phyloP scores from a whole-genome alignment of 192 early-diverging fungal species.

The Diversispora eburnea region DNA sequence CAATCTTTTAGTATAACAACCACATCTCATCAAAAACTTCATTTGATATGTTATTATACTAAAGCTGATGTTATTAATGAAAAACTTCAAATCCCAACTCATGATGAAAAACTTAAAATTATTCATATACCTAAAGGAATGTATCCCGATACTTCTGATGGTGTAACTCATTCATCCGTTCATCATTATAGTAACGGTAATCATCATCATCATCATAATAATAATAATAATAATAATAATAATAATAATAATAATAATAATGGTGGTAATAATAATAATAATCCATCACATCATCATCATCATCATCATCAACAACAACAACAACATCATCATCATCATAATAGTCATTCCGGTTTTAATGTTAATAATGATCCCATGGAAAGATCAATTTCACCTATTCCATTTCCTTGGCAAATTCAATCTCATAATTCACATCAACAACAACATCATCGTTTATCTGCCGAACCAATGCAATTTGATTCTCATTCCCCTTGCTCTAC shows the following conservation, averaged over 20 bases:
- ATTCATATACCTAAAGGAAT: constrained; percentile 74
- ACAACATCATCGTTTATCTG: not conserved
- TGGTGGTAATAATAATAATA: too few relatives aligned
- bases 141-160: constrained; percentile 71
- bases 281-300: not conserved
- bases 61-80: constrained; percentile 71
- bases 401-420: constrained; percentile 22
- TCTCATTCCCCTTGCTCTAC: constrained; percentile 26
- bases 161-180: not conserved
- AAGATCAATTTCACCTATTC: constrained; percentile 17
- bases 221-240: constrained; percentile 16
- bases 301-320: constrained; percentile 17
- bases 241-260: not conserved
- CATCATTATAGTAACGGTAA: constrained; percentile 15
- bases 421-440: constrained; percentile 2
- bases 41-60: constrained; percentile 88
- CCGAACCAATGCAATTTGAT: constrained; percentile 25
- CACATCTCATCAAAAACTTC: constrained; percentile 71
- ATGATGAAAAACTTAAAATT: constrained; percentile 59
- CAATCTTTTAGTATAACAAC: constrained; percentile 87
- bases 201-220: constrained; percentile 15
- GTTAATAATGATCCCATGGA: not conserved
- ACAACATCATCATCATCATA: constrained; percentile 25
- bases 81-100: constrained; percentile 63
- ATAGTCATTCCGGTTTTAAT: constrained; percentile 3